These are phyloP conservation scores for Trametes meyenii DNA, from an alignment of 768 basidiomycete species.

Conservation along the genomic window DNA sequence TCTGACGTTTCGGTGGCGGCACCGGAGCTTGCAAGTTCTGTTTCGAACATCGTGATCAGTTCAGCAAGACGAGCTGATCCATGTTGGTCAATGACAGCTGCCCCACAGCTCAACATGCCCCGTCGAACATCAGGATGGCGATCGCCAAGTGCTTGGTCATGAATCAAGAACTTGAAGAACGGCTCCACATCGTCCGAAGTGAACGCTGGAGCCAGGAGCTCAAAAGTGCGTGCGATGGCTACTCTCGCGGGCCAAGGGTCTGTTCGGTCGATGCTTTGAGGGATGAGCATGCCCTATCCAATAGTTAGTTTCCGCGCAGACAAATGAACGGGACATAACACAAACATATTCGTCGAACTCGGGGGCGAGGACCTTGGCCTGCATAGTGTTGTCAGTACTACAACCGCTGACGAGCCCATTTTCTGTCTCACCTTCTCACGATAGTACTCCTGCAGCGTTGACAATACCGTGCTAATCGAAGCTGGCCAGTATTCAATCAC, in stretches of 20 bases:
- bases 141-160: conserved; percentile 89
- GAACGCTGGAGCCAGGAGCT: conserved; percentile 67
- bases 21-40: conserved; percentile 53
- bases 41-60: conserved; percentile 83
- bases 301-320: conserved; percentile 12
- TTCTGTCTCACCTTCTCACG: conserved; percentile 67
- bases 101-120: conserved; percentile 87
- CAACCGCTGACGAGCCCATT: background rate
- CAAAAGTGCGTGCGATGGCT: conserved; percentile 71
- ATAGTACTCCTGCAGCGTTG: conserved; percentile 69
- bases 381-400: background rate
- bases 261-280: conserved; percentile 77
- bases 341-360: conserved; percentile 92
- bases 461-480: conserved; percentile 48
- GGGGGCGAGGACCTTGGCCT: conserved; percentile 86
- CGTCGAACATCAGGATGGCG: conserved; percentile 77
- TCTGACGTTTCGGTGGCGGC: conserved; percentile 76
- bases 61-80: conserved; percentile 71
- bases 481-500: conserved; percentile 68
- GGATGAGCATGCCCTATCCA: conserved; percentile 87
- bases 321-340: conserved; percentile 4
- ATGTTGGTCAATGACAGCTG: conserved; percentile 78
- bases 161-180: conserved; percentile 86
- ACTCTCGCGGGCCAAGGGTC: conserved; percentile 90
- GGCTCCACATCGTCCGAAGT: conserved; percentile 58